These are phyloP conservation scores for Nymphaea colorata DNA, from an alignment of 164 flowering plant genomes.

Conservation along the genomic window DNA sequence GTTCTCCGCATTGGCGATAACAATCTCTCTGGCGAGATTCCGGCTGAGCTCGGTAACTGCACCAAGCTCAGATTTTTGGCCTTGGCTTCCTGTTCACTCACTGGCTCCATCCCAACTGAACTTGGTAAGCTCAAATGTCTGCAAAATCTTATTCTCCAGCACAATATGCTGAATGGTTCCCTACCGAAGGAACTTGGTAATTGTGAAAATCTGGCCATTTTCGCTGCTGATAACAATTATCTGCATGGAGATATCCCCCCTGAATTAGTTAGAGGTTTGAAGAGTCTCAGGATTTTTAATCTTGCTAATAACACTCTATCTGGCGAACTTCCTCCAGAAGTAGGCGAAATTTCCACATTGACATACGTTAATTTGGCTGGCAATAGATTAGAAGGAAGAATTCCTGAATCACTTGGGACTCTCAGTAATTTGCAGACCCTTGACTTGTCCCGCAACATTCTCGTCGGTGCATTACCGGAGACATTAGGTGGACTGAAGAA, in stretches of 20 bases:
- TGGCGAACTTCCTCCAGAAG: constrained; percentile 47
- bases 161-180: constrained; percentile 50
- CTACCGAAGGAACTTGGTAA: constrained; percentile 63
- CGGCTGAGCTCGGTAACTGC: constrained; percentile 52
- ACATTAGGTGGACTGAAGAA: constrained; percentile 46
- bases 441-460: constrained; percentile 67
- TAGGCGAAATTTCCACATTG: constrained; percentile 53
- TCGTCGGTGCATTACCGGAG: constrained; percentile 52
- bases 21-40: constrained; percentile 60
- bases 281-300: constrained; percentile 46
- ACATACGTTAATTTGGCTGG: constrained; percentile 60
- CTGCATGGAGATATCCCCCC: constrained; percentile 63
- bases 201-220: constrained; percentile 43
- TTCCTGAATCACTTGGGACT: constrained; percentile 47
- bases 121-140: constrained; percentile 45
- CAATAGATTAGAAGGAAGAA: constrained; percentile 52
- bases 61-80: constrained; percentile 47
- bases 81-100: constrained; percentile 68
- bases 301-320: constrained; percentile 67
- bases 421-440: constrained; percentile 55
- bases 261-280: constrained; percentile 37
- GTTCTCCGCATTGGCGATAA: constrained; percentile 82
- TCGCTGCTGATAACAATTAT: constrained; percentile 53
- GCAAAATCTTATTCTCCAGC: constrained; percentile 44
- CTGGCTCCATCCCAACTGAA: constrained; percentile 57